Conservation (phyloP, 2,329 filamentous ascomycete genomes). For the Ampelomyces quisqualis region DNA sequence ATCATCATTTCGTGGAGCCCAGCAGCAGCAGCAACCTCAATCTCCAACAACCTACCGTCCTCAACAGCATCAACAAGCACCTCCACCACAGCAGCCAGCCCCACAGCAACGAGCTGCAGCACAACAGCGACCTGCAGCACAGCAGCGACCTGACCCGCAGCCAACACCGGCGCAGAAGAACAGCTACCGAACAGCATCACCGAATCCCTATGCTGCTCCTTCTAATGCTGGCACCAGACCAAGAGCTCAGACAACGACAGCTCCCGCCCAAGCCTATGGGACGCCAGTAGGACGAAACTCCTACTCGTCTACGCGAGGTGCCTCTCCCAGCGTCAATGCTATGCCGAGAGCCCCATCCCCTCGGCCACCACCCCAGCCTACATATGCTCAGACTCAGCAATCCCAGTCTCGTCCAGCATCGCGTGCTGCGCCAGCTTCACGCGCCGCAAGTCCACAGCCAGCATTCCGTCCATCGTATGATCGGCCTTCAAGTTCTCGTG, state of each 20-base stretch:
- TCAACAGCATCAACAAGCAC: conserved; percentile 14
- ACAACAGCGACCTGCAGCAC: conserved; percentile 45
- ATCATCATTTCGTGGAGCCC: conserved; percentile 14
- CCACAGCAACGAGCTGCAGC: conserved; percentile 46
- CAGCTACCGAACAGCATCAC: conserved; percentile 48
- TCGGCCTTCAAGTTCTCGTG: conserved; percentile 50
- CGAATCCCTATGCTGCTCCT: conserved; percentile 60
- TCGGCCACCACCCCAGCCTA: conserved; percentile 47
- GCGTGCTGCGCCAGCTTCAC: conserved; percentile 38
- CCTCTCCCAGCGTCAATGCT: conserved; percentile 42
- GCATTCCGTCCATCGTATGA: conserved; percentile 52
- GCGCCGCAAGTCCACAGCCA: conserved; percentile 56
- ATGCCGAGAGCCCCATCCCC: conserved; percentile 47
- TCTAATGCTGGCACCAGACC: conserved; percentile 34
- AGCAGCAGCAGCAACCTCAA: conserved; percentile 5
- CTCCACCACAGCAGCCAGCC: conserved; percentile 48
- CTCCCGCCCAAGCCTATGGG: conserved; percentile 37
- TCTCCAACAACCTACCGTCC: conserved; percentile 12
- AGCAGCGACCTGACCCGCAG: conserved; percentile 30
- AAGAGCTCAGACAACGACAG: conserved; percentile 43
- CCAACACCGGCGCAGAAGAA: conserved; percentile 7
- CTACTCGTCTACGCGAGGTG: conserved; percentile 42
- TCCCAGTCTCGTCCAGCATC: conserved; percentile 32
- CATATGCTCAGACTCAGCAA: conserved; percentile 18
- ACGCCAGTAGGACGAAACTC: conserved; percentile 36